Base-by-base conservation (phyloP, 805 yeast genomes). In the Candida xiaguanensis region DNA sequence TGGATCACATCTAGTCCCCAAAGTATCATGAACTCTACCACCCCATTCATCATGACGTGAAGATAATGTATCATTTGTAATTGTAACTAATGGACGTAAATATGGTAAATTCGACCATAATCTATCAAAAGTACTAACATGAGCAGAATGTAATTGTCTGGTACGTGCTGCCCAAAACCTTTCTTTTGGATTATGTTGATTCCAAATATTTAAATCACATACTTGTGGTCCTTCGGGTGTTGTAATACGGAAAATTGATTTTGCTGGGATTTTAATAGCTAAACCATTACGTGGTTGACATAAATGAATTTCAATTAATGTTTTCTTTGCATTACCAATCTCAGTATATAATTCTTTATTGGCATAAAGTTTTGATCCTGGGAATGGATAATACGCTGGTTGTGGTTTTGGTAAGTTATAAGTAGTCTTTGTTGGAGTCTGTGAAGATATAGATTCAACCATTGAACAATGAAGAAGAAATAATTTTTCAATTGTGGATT, bases 151-250 rank as follows among this genome's bases (percentile, higher is more conserved):
- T 43, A 80, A 60, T 50, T 80, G 86, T 54, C 85, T 67, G 0
- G 84, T 79, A 52, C 86, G 65, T 4, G 84, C 72, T 12, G 85
- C 86, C 85, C 86, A 80, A 50, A 80, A 67, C 45, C 80, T 61
- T 51, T 80, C 85, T 50, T 82, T 62, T 18, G 80, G 83, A 50
- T 79, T 78, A 46, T 75, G 68, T 35, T 63, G 63, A 48, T 73
- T 75, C 85, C 85, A 80, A 37, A 77, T 72, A 58, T 80, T 80
- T 56, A 80, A 70, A 51, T 80, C 85, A 50, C 84, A 79, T 14
- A 80, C 86, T 55, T 80, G 86, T 2, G 87, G 82, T 4, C 85
- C 85, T 48, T 80, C 79, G 2, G 84, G 80, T 1, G 84, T 75
- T 3, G 78, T 73, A 40, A 80, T 64, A 28, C 85, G 63, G 43